Percentiles rank a stretch among this genome's conserved stretches.
Evolutionary conservation across 2,329 filamentous ascomycete species (phyloP).

Genomic region (Monosporascus sp.): DNA sequence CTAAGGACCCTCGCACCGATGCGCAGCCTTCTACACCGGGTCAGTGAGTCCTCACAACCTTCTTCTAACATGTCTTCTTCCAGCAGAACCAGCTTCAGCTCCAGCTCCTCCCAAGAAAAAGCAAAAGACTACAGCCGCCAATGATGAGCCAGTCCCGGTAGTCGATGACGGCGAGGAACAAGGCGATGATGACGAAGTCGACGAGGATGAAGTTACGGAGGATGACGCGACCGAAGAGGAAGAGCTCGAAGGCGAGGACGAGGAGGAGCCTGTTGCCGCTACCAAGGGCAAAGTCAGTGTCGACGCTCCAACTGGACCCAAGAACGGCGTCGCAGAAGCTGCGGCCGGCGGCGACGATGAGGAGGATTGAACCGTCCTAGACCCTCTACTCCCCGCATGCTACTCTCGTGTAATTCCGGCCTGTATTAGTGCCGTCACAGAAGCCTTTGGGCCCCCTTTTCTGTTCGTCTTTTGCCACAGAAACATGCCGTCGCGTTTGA

Average conservation of each 20-base stretch:
- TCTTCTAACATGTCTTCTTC: conserved; percentile 5
- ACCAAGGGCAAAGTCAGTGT: conserved; percentile 24
- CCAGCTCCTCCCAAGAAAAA: conserved; percentile 28
- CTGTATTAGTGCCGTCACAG: too few species aligned
- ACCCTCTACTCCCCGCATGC: neutral
- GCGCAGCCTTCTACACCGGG: too few species aligned
- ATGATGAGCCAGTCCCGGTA: conserved; percentile 17
- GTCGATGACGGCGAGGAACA: conserved; percentile 22
- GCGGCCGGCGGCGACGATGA: conserved; percentile 20
- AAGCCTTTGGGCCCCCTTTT: too few species aligned
- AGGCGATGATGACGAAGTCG: conserved; percentile 23
- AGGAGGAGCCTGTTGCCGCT: conserved; percentile 10
- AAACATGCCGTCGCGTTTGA: too few species aligned
- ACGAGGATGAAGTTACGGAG: conserved; percentile 15
- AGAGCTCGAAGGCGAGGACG: conserved; percentile 17
- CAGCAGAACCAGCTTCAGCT: conserved; percentile 7
- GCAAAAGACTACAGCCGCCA: conserved; percentile 21
- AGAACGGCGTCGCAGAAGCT: conserved; percentile 8
- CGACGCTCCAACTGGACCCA: conserved; percentile 16
- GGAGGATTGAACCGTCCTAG: conserved; percentile 14
- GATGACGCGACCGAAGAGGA: conserved; percentile 19
- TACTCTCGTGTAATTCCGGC: too few species aligned
- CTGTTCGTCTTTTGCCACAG: too few species aligned
- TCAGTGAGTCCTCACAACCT: neutral
- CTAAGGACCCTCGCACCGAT: neutral